Percentiles rank a stretch among this genome's conserved stretches.
Evolutionary conservation across 352 stramenopile genomes (phyloP).

Genomic region (Globisporangium cederbergense): DNA sequence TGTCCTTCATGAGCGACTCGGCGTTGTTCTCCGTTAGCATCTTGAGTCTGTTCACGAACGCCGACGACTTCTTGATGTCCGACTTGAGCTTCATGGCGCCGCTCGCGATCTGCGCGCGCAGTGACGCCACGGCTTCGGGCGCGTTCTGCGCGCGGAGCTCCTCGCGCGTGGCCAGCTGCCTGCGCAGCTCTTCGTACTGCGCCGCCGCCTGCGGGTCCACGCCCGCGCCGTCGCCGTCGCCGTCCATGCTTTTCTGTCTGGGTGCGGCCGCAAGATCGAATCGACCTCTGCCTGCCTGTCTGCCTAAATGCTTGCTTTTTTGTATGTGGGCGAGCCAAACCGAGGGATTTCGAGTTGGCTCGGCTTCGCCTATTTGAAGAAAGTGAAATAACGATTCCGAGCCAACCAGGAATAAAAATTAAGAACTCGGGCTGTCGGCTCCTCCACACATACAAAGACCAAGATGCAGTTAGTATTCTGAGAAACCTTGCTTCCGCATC

Average conservation of each 20-base stretch:
- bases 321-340: no score
- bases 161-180: slow-evolving; percentile 25
- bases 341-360: no score
- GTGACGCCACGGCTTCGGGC: slow-evolving; percentile 31
- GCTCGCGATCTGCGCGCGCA: slow-evolving; percentile 77
- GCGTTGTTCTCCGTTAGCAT: slow-evolving; percentile 69
- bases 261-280: no score
- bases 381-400: no score
- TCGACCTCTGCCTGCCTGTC: no score
- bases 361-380: no score
- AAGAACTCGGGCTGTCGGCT: no score
- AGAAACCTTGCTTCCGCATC: no score
- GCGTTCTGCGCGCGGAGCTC: slow-evolving; percentile 63
- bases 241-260: slow-evolving; percentile 2
- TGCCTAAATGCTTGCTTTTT: no score
- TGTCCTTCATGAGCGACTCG: slow-evolving; percentile 80
- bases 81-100: slow-evolving; percentile 93
- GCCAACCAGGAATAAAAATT: no score
- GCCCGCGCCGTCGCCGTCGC: background rate
- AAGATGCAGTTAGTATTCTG: no score
- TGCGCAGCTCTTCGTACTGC: slow-evolving; percentile 49
- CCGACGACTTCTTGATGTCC: slow-evolving; percentile 98
- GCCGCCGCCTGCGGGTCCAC: slow-evolving; percentile 19
- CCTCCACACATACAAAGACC: no score
- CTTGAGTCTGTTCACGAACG: slow-evolving; percentile 97